These are phyloP conservation scores for Hypoxylon sp. DNA, from an alignment of 2,329 filamentous ascomycete genomes.

Conservation along the genomic window DNA sequence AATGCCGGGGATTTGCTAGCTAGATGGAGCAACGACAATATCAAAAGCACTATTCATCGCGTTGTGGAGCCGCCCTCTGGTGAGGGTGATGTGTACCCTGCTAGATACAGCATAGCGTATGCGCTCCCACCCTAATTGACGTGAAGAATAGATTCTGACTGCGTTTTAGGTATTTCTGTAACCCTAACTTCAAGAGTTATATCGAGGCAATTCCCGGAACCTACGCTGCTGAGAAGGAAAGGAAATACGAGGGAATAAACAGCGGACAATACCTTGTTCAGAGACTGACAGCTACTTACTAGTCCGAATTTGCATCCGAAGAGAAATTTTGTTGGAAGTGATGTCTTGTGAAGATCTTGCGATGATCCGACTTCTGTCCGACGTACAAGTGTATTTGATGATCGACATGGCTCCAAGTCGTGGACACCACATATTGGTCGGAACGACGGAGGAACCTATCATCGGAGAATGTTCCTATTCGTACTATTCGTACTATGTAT, in stretches of 20 bases:
- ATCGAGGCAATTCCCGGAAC: slow-evolving; percentile 89
- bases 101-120: slow-evolving; percentile 87
- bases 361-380: slow-evolving; percentile 17
- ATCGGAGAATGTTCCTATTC: slow-evolving; percentile 27
- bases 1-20: slow-evolving; percentile 91
- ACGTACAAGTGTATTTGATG: slow-evolving; percentile 18
- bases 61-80: slow-evolving; percentile 86
- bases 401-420: slow-evolving; percentile 24
- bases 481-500: too few species aligned
- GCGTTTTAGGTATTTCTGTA: slow-evolving; percentile 80
- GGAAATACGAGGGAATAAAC: slow-evolving; percentile 84
- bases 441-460: slow-evolving; percentile 11
- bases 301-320: slow-evolving; percentile 18
- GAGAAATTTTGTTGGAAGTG: neutral
- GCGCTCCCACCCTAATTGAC: slow-evolving; percentile 49
- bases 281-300: slow-evolving; percentile 83
- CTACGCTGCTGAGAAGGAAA: slow-evolving; percentile 72
- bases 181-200: slow-evolving; percentile 81
- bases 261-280: slow-evolving; percentile 86
- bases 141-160: slow-evolving; percentile 16
- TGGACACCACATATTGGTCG: slow-evolving; percentile 38
- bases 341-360: slow-evolving; percentile 20
- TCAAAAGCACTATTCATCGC: slow-evolving; percentile 90
- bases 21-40: slow-evolving; percentile 91
- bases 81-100: slow-evolving; percentile 73